phyloP scores from a whole-genome alignment of 768 basidiomycete genomes.

The button mushroom (Agaricus bisporus) region DNA sequence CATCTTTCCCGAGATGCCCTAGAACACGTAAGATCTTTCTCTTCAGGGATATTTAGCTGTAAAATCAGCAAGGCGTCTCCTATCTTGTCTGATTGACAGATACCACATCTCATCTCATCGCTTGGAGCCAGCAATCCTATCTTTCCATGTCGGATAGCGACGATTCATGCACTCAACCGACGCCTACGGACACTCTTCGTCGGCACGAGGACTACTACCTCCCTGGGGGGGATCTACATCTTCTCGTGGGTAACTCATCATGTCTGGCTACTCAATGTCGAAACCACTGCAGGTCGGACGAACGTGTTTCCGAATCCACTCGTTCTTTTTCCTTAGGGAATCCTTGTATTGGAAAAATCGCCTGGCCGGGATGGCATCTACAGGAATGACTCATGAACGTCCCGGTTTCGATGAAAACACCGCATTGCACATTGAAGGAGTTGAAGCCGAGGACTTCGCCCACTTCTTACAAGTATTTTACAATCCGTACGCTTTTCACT shows the following conservation, averaged over 20 bases:
- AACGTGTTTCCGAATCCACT: slow-evolving; percentile 48
- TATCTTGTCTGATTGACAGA: too few relatives aligned
- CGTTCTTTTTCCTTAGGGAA: slow-evolving; percentile 56
- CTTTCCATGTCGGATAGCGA: too few relatives aligned
- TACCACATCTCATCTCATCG: too few relatives aligned
- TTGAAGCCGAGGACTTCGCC: slow-evolving; percentile 31
- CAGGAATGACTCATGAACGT: slow-evolving; percentile 26
- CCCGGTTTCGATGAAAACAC: slow-evolving; percentile 33
- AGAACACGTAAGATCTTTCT: too few relatives aligned
- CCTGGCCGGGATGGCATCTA: slow-evolving; percentile 21
- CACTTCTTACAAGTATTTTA: slow-evolving; percentile 50
- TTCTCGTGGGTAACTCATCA: slow-evolving; percentile 35
- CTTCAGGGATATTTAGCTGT: too few relatives aligned
- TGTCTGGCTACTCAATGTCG: background rate
- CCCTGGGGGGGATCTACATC: slow-evolving; percentile 43
- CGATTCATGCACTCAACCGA: background rate
- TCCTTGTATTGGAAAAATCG: slow-evolving; percentile 39
- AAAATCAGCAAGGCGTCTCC: too few relatives aligned
- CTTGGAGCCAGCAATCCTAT: too few relatives aligned
- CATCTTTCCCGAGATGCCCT: too few relatives aligned
- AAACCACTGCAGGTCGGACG: slow-evolving; percentile 41
- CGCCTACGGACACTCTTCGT: slow-evolving; percentile 10
- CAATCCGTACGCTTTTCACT: slow-evolving; percentile 34
- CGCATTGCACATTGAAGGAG: slow-evolving; percentile 25
- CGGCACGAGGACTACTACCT: slow-evolving; percentile 41